Evolutionary conservation across 164 flowering plant species (phyloP), one percentile per base, ranked within the genome.

Genomic region (Chimonanthus praecox): DNA sequence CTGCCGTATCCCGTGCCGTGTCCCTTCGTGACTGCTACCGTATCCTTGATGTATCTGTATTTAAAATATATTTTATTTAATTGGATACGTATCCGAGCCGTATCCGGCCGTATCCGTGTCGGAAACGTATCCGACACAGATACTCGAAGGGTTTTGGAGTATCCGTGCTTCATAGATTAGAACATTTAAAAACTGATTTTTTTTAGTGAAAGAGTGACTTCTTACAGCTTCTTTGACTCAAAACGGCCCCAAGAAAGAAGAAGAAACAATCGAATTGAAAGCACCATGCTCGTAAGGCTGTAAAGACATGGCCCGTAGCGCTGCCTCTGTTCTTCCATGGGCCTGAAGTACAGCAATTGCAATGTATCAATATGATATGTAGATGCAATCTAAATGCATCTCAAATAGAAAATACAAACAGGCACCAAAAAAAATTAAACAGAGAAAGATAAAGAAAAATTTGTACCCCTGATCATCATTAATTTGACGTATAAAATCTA

Each of bases 251-350:
- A 88, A 15, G 82, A 74, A 70, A 94, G 80, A 74, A 75, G 79
- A 76, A 92, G 74, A 78, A 87, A 87, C 58, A 88, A 76, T 54
- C 96, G 84, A 60, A 92, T 88, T 10, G 77, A 77, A 61, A 87
- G 82, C 72, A 76, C 94, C 96, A 92, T 84, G 64, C 71, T 75
- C n/a, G 99, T 92, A 74, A 94, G 97, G 80, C 84, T 84, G 80
- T 94, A 94, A 65, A 92, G 78, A 73, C 92, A 87, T 58, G 99
- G 99, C 66, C 99, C 99, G 82, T 94, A 94, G 60, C 96, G 93
- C 60, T 89, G 89, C 54, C 99, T 80, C 80, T 92, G 99, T 83
- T 94, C 99, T 80, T 94, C 99, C 99, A 94, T 94, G 74, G 99
- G 99, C 87, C 99, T 94, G 73, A 49, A 18, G 16, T 47, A 80